Base-by-base conservation (phyloP, 2,329 filamentous ascomycete genomes). In the Fusarium coffeatum region DNA sequence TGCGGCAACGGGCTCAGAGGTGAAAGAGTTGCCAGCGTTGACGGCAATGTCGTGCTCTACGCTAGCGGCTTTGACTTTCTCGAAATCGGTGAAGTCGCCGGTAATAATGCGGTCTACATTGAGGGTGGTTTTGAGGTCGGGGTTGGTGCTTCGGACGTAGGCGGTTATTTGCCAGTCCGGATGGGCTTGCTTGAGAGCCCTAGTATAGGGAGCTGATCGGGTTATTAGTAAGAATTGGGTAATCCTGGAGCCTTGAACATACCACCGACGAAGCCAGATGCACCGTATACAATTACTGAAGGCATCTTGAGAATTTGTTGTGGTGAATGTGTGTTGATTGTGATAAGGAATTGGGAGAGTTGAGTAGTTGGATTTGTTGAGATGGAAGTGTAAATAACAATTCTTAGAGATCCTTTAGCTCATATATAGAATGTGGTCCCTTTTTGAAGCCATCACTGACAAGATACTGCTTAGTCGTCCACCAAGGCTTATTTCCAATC, bases 191-290 rank as follows among this genome's bases (percentile, higher is more conserved):
- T 64, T 64, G 13, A 64, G n/a, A 9, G 59, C 51, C 15, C 32
- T 41, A 32, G 25, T 37, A 11, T 64, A 64, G 32, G 61, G 45
- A 10, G 11, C 61, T 59, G 9, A 0, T 20, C 0, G 3, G 2
- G 5, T 7, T 15, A 18, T 58, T 1, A 64, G 13, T 9, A 5
- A 1, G 2, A 3, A 8, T 9, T 1, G 6, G 1, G 6, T 8
- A 0, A 0, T 20, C 3, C n/a, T 16, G 11, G 8, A 2, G 8
- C 5, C 0, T 6, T n/a, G 18, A 2, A n/a, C 45, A 2, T 64
- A 64, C 61, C 61, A 5, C 61, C 61, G 0, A 64, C 45, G 22
- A 64, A 64, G 13, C 61, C 61, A n/a, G 59, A 64, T 27, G 61
- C 61, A 1, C 61, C 61, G 5, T 64, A 64, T 2, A 64, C 10